Conservation (phyloP, 2,329 filamentous ascomycete genomes). For the Beauveria varroae region DNA sequence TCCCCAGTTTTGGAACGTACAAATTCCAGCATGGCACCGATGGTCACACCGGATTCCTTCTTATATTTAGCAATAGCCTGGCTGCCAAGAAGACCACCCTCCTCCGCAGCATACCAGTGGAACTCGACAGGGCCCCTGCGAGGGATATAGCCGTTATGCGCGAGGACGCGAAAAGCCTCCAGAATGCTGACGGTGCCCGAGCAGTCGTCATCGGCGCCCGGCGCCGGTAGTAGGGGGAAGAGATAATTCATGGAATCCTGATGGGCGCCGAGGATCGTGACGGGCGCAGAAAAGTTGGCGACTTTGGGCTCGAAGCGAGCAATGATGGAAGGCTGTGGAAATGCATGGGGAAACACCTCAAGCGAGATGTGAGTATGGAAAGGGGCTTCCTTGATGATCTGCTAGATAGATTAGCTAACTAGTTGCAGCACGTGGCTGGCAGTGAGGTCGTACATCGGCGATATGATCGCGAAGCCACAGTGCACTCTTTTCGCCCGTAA, state of each 20-base stretch:
- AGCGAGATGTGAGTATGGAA: slow-evolving; percentile 31
- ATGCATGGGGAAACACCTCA: slow-evolving; percentile 54
- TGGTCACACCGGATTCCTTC: slow-evolving; percentile 49
- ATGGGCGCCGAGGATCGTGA: slow-evolving; percentile 58
- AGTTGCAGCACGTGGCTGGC: neutral
- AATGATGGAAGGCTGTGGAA: slow-evolving; percentile 65
- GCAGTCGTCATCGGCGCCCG: slow-evolving; percentile 67
- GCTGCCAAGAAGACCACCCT: slow-evolving; percentile 57
- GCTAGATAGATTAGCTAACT: neutral
- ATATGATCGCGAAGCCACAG: slow-evolving; percentile 29
- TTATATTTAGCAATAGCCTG: slow-evolving; percentile 64
- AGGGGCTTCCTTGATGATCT: slow-evolving; percentile 26
- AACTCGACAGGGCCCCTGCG: slow-evolving; percentile 53
- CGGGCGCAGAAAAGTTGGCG: slow-evolving; percentile 23
- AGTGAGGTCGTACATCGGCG: slow-evolving; percentile 18
- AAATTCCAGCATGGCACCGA: slow-evolving; percentile 67
- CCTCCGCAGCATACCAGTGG: slow-evolving; percentile 75
- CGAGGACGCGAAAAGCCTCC: slow-evolving; percentile 60
- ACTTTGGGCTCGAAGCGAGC: slow-evolving; percentile 49
- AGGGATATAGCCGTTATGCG: slow-evolving; percentile 32
- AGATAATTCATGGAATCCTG: slow-evolving; percentile 70
- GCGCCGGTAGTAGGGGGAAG: slow-evolving; percentile 59
- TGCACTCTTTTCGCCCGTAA: slow-evolving; percentile 25
- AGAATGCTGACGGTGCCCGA: slow-evolving; percentile 67
- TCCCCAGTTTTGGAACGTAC: slow-evolving; percentile 14